Base-by-base conservation (phyloP, 768 basidiomycete species). In the Rhodotorula taiwanensis region DNA sequence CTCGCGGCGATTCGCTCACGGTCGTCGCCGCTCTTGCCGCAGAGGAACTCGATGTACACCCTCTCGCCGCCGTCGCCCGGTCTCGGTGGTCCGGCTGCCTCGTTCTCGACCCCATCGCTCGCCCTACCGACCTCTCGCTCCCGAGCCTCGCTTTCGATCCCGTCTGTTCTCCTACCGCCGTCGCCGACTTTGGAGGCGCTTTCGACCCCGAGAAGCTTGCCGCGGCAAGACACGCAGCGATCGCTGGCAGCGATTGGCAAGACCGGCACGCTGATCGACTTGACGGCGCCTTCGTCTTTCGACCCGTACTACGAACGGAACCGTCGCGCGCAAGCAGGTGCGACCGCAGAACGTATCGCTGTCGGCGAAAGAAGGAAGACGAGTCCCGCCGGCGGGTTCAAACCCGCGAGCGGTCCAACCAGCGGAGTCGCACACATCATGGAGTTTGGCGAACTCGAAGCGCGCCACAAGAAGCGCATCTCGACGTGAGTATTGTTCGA, bases 401-500 rank as follows among this genome's bases (percentile, higher is more conserved):
- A 20, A 6, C 5, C 33, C n/a, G 33, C 1, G 1, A 16, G 25
- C 36, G 11, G 36, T 9, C 25, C 25, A n/a, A 21, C 36, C 52
- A 43, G 54, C 6, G 47, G 28, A 3, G 49, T 31, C 20, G 49
- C 62, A 4, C 54, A 58, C 39, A 64, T 69, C 30, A 64, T 69
- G 62, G 67, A 58, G 42, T 56, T 69, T 28, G 42, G n/a, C 0
- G 62, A 69, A 31, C 56, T 69, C 10, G 62, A 69, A 36, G 62
- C 49, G 21, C 57, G 57, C 49, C 62, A 69, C 41, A 51, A 59
- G 27, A 64, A 58, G 55, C 33, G 62, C 14, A 49, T 69, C 25
- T 61, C 59, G 44, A 31, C 52, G 67, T 69, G 31, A 33, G 60
- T 63, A 20, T 21, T 27, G 21, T 30, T 33, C 16, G 45, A 5